Base-by-base conservation (phyloP, 495 filamentous ascomycete species). In the Recurvomyces mirabilis region DNA sequence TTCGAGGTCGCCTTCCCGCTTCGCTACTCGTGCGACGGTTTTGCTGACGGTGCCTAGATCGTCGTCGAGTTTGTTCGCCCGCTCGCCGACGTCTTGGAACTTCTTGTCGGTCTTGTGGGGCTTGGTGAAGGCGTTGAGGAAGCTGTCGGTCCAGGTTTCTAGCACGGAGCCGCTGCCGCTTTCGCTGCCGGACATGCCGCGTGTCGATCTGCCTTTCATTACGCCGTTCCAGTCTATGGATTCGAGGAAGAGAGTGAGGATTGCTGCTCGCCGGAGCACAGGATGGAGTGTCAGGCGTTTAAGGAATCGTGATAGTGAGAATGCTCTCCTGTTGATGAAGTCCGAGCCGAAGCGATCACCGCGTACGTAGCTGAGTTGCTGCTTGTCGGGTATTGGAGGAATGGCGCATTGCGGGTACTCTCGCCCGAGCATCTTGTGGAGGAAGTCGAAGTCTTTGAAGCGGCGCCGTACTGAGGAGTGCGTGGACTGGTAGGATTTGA, bases 311-410 rank as follows among this genome's bases (percentile, higher is more conserved):
- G 93, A 81, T 39, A 98, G 69, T 14, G 89, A 95, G 69, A 87
- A 84, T 23, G 84, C 86, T 24, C 91, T 77, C 17, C 91, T 77
- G 24, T 75, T 71, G n/a, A 86, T 96, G 62, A 98, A 98, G 60
- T 96, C 93, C 13, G 81, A 62, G 1, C 87, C 86, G 63, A 98
- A 98, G 30, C 91, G 79, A 64, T 96, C 88, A 41, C 93, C 93
- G 39, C 87, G 82, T 26, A 95, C 93, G 56, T 95, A 94, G 56
- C 91, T 84, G 84, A 98, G 91, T 60, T 93, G 93, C 71, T 96
- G 88, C 66, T 98, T 98, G 62, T 96, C 91, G 34, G 91, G 91
- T 46, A 96, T 69, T 36, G 91, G 91, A 29, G 91, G 91, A 11
- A 98, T 87, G 31, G 91, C 93, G 66, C 78, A 86, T 59, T 81